Conservation (phyloP, 345 rosid genomes). For the Gossypium anomalum region DNA sequence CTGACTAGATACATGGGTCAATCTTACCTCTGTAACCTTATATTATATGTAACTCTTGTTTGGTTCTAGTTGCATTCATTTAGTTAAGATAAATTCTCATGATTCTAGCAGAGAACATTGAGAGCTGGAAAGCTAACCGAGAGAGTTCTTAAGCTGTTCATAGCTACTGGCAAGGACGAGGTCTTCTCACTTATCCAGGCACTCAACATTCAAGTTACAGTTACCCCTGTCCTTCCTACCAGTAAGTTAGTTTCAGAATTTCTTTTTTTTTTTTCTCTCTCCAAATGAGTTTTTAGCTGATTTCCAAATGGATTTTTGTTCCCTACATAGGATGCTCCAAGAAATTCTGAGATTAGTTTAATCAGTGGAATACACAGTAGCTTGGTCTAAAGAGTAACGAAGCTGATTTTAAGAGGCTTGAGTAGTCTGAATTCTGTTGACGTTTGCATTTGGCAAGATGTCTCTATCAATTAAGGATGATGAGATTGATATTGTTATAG, state of each 20-base stretch:
- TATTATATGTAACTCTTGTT: background rate
- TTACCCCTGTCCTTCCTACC: constrained; percentile 49
- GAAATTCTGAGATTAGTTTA: constrained; percentile 40
- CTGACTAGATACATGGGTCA: background rate
- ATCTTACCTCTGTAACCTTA: background rate
- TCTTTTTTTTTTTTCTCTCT: background rate
- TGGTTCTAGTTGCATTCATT: background rate
- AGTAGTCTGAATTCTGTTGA: constrained; percentile 4
- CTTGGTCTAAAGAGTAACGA: constrained; percentile 11
- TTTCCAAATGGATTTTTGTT: constrained; percentile 19
- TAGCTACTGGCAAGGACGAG: constrained; percentile 59
- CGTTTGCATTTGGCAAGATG: constrained; percentile 40
- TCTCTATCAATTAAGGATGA: constrained; percentile 44
- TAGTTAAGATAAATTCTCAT: constrained; percentile 14
- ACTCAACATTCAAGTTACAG: constrained; percentile 10
- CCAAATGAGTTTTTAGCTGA: constrained; percentile 2
- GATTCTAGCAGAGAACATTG: constrained; percentile 57
- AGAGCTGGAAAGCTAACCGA: constrained; percentile 83
- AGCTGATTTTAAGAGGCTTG: constrained; percentile 16
- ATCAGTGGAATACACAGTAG: background rate
- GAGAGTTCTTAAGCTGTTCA: constrained; percentile 64
- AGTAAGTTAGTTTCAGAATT: constrained; percentile 43
- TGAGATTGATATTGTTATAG: constrained; percentile 89
- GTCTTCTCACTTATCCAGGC: constrained; percentile 4
- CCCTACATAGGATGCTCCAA: constrained; percentile 55